Percentiles rank a stretch among this genome's conserved stretches.
phyloP scores from a whole-genome alignment of 139 green algal species.

The Monoraphidium neglectum region DNA sequence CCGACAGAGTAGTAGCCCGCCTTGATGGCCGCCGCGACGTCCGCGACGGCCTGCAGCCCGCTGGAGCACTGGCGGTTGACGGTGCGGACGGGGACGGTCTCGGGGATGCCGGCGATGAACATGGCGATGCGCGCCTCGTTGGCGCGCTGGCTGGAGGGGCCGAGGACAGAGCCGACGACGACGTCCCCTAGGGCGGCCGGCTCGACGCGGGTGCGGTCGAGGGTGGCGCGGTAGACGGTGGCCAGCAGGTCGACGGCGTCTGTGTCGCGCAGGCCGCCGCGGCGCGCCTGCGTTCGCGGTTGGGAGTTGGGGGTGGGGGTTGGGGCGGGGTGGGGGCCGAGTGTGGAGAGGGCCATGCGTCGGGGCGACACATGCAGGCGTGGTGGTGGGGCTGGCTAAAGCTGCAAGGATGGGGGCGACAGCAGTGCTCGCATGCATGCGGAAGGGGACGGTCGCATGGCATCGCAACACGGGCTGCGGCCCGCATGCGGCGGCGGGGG shows the following conservation, averaged over 20 bases:
- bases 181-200: conserved; percentile 91
- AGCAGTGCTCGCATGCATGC: not conserved
- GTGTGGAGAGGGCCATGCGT: not conserved
- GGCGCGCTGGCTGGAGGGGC: conserved; percentile 89
- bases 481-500: not conserved
- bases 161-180: conserved; percentile 94
- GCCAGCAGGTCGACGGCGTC: conserved; percentile 90
- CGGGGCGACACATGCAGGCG: not conserved
- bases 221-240: conserved; percentile 80
- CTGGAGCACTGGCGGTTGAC: conserved; percentile 96
- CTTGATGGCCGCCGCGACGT: conserved; percentile 94
- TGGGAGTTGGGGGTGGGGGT: not conserved
- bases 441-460: not conserved
- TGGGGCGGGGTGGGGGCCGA: not conserved
- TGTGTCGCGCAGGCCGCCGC: conserved; percentile 92
- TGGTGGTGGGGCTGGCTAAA: not conserved
- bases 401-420: not conserved
- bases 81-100: conserved; percentile 92
- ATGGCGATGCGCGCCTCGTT: conserved; percentile 95
- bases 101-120: conserved; percentile 93
- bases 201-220: conserved; percentile 75
- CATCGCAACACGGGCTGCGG: not conserved
- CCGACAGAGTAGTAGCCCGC: conserved; percentile 96
- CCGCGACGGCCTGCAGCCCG: conserved; percentile 94
- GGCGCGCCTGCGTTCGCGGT: conserved; percentile 64